These are phyloP conservation scores for Kernera saxatilis DNA, from an alignment of 345 rosid species.

Conservation along the genomic window DNA sequence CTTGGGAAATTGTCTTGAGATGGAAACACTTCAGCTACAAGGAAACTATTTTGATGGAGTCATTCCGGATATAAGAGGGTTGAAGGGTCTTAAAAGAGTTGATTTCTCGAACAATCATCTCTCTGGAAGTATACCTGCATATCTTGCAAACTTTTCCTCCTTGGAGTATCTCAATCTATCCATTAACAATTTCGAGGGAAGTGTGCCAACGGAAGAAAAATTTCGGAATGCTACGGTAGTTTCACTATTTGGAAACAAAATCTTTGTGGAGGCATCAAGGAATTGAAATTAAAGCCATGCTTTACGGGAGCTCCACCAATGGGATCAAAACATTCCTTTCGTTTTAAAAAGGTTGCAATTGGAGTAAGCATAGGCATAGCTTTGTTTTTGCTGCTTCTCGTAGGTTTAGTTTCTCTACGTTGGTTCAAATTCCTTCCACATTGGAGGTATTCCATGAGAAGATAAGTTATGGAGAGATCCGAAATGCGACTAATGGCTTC, in stretches of 20 bases:
- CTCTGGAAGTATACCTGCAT: conserved; percentile 7
- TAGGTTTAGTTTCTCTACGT: not conserved
- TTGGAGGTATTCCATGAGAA: not conserved
- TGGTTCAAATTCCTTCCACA: not conserved
- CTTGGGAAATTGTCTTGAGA: not conserved
- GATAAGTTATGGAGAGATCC: no score
- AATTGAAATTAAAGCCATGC: conserved; percentile 12
- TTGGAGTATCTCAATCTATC: conserved; percentile 15
- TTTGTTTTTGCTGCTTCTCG: not conserved
- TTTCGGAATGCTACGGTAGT: conserved; percentile 4
- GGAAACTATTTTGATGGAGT: not conserved
- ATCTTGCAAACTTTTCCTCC: not conserved
- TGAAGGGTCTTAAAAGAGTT: not conserved
- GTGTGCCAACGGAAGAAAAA: conserved; percentile 10
- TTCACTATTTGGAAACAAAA: conserved; percentile 7
- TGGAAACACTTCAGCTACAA: not conserved
- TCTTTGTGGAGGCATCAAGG: conserved; percentile 22
- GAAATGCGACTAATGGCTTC: no score
- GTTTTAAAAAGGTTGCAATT: not conserved
- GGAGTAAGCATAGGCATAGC: not conserved
- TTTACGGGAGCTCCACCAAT: not conserved
- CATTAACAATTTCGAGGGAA: conserved; percentile 9
- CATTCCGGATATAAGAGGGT: not conserved
- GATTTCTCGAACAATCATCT: not conserved
- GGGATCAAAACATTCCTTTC: not conserved